Base-by-base conservation (phyloP, 345 rosid genomes). In the Citrus mangshanensis region DNA sequence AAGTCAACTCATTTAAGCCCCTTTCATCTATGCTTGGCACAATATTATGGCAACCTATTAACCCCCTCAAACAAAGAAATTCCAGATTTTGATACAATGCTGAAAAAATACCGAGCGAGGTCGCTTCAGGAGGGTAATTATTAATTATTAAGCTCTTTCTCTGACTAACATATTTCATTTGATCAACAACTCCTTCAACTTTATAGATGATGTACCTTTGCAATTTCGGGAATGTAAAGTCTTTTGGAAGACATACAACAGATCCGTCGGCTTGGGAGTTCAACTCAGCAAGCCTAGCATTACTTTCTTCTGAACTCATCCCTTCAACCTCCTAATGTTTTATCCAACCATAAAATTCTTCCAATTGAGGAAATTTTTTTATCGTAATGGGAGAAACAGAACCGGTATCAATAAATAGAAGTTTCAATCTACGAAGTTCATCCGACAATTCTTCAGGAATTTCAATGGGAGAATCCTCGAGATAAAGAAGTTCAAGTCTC, bases 1-100 rank as follows among this genome's bases (percentile, higher is more conserved):
- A 62, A 37, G 24, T 60, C 69, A 74, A 16, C 32, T 24, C 59
- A 40, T 74, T 40, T 13, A 74, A 63, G 10, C 78, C 69, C 24
- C 55, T 38, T 25, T 38, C 1, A 32, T 34, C 56, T 5, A 62
- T 74, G 22, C 40, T 30, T 16, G 78, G 78, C 37, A 74, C 9
- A 16, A 75, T 75, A 63, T 64, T 61, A 3, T 30, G 27, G 18
- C 3, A 25, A 46, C 28, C 13, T 27, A 1, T 25, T 1, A 6
- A 0, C 3, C 12, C 0, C 0, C 3, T 3, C 12, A 59, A 3
- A 7, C 0, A 0, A 34, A 55, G 64, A 12, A 10, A 13, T 30
- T 2, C 2, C 14, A 73, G 21, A 2, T 10, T 12, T 0, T 10
- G 14, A 34, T 3, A 51, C 42, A 73, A 40, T 2, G 61, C 64